These are phyloP conservation scores for Cutaneotrichosporon mucoides DNA, from an alignment of 1,284 basidiomycete species.

Conservation along the genomic window DNA sequence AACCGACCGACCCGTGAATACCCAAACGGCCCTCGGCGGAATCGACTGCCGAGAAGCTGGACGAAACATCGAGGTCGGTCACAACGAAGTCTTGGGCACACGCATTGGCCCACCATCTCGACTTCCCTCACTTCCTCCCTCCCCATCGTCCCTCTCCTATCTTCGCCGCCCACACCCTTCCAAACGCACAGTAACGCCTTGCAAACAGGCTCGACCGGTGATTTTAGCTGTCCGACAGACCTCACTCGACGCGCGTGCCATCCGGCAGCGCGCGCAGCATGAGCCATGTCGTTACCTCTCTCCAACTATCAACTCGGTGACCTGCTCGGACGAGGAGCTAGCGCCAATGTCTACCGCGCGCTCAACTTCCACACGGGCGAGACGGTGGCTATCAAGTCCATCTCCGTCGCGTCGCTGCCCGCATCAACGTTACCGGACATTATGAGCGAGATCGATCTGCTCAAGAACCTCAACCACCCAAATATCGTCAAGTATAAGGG, in stretches of 20 bases:
- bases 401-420: slow-evolving; percentile 86
- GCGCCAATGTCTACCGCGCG: slow-evolving; percentile 88
- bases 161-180: not conserved
- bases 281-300: slow-evolving; percentile 20
- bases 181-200: not conserved
- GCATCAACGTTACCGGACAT: slow-evolving; percentile 90
- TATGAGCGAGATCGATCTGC: slow-evolving; percentile 92
- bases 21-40: too few species aligned
- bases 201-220: not conserved
- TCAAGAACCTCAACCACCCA: slow-evolving; percentile 88
- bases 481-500: slow-evolving; percentile 99
- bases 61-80: not conserved
- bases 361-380: slow-evolving; percentile 96
- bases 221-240: not conserved
- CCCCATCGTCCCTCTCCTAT: not conserved
- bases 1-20: not conserved
- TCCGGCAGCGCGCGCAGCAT: slow-evolving; percentile 3
- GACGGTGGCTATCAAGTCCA: slow-evolving; percentile 93
- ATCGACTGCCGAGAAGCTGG: not conserved
- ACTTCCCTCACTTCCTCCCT: not conserved
- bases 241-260: not conserved
- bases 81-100: not conserved
- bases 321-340: slow-evolving; percentile 88
- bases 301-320: slow-evolving; percentile 81
- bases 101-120: not conserved